Evolutionary conservation across 768 basidiomycete genomes (phyloP).

Genomic region (Phlebiopsis gigantea): DNA sequence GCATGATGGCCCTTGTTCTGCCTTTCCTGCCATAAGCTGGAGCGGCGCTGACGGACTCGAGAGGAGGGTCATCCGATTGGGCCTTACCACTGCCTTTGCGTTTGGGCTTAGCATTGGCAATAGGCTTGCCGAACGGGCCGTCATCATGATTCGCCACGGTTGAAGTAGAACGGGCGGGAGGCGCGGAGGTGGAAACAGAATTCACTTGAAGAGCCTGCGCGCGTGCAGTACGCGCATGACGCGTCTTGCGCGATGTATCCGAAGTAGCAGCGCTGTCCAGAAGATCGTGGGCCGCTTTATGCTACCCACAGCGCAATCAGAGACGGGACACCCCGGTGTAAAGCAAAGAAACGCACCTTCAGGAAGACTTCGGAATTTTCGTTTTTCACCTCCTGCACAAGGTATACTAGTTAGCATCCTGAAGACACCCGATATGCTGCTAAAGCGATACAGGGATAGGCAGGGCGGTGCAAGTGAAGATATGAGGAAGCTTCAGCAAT

Average conservation of each 20-base stretch:
- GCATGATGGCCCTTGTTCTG: neutral
- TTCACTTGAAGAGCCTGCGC: constrained; percentile 36
- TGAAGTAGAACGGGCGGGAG: constrained; percentile 2
- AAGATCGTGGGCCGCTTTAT: constrained; percentile 58
- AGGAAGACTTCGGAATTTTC: constrained; percentile 71
- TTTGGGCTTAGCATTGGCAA: constrained; percentile 20
- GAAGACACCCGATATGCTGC: too few relatives aligned
- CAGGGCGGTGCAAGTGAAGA: too few relatives aligned
- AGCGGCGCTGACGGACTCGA: constrained; percentile 4
- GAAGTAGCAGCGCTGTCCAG: constrained; percentile 40
- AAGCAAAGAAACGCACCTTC: constrained; percentile 44
- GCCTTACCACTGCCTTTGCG: constrained; percentile 29
- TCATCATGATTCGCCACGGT: constrained; percentile 1
- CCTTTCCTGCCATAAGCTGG: neutral
- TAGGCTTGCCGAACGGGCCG: constrained; percentile 25
- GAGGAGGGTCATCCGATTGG: constrained; percentile 7
- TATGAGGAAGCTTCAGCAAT: too few relatives aligned
- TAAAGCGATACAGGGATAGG: too few relatives aligned
- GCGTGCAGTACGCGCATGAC: constrained; percentile 51
- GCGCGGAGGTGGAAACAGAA: constrained; percentile 17
- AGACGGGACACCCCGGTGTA: neutral
- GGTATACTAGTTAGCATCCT: too few relatives aligned
- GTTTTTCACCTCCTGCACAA: constrained; percentile 60
- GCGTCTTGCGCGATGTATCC: constrained; percentile 54
- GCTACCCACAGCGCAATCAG: constrained; percentile 32